A percentile compares a stretch with the other conserved stretches of the same genome.
phyloP scores from a whole-genome alignment of 352 stramenopile genomes.

The Chrysophaeum taylorii region DNA sequence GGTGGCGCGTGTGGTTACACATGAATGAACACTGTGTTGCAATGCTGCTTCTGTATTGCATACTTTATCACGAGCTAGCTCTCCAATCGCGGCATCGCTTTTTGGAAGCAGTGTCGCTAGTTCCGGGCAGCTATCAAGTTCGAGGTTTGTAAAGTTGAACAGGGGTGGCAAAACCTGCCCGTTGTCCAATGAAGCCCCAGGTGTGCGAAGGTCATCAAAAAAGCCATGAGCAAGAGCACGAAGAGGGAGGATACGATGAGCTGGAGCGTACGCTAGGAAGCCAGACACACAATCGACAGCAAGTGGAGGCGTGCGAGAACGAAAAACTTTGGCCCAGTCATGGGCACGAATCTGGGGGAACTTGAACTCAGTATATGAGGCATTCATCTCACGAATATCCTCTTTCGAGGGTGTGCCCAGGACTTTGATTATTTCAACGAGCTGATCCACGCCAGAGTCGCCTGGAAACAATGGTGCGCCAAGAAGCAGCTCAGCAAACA shows the following conservation, averaged over 20 bases:
- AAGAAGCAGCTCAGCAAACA: conserved; percentile 93
- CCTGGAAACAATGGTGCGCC: conserved; percentile 95
- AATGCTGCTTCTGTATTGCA: too few species aligned
- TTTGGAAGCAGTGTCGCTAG: conserved; percentile 14
- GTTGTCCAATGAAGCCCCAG: conserved; percentile 25
- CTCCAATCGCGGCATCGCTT: background rate
- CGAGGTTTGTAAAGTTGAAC: conserved; percentile 80
- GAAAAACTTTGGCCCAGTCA: conserved; percentile 93
- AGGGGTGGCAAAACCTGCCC: conserved; percentile 49
- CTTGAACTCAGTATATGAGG: conserved; percentile 99
- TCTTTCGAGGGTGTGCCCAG: conserved; percentile 93
- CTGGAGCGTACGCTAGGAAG: conserved; percentile 94
- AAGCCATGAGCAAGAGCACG: conserved; percentile 81
- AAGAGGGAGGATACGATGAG: conserved; percentile 60
- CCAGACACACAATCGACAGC: conserved; percentile 92
- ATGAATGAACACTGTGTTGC: too few species aligned
- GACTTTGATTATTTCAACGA: conserved; percentile 99
- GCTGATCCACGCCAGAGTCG: conserved; percentile 94
- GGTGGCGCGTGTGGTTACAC: too few species aligned
- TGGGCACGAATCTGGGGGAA: conserved; percentile 98
- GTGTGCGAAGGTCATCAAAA: conserved; percentile 90
- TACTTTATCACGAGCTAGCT: too few species aligned
- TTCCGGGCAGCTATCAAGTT: conserved; percentile 33
- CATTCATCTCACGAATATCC: conserved; percentile 98
- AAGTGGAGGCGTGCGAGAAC: conserved; percentile 80